Base-by-base conservation (phyloP, 805 yeast species). In the Candida hispaniensis region DNA sequence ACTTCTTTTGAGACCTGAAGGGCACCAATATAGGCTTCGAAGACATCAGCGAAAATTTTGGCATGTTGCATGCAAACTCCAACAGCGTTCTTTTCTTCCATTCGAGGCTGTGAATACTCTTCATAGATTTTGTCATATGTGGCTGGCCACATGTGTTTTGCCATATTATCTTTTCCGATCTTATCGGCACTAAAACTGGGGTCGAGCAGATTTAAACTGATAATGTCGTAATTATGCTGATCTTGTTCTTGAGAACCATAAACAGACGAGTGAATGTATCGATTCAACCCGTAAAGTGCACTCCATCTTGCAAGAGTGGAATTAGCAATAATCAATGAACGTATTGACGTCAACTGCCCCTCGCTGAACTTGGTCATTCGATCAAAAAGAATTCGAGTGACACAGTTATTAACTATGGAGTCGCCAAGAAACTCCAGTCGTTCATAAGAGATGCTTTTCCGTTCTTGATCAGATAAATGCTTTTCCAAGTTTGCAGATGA, bases 1-100 rank as follows among this genome's bases (percentile, higher is more conserved):
- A 59, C 61, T 9, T 61, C 56, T 26, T 68, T 60, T 43, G 80
- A 93, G 14, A 71, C 61, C 6, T 68, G 67, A 18, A 88, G 55
- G 0, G 93, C 98, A 5, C 94, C 97, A 28, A 91, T 66, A 46
- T 88, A 88, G 0, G 97, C 95, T 57, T 91, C 98, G 52, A 88
- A 81, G 0, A 79, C 73, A 62, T 88, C 98, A 0, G 97, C 94
- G 49, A 68, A 69, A 4, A 79, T 61, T 51, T 91, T 91, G 44
- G 69, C 41, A 23, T 40, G 44, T 17, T 39, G 41, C 4, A 40
- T 45, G 5, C 23, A 34, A 10, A 18, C 69, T 40, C 35, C 43
- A 15, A 34, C 41, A 7, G 18, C 17, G 5, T 18, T 40, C 14
- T 34, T 22, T 14, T 24, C 20, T 10, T 39, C 25, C n/a, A 19